Evolutionary conservation across 2,329 filamentous ascomycete species (phyloP), one percentile per base, ranked within the genome.

Genomic region (Colletotrichum abscissum): DNA sequence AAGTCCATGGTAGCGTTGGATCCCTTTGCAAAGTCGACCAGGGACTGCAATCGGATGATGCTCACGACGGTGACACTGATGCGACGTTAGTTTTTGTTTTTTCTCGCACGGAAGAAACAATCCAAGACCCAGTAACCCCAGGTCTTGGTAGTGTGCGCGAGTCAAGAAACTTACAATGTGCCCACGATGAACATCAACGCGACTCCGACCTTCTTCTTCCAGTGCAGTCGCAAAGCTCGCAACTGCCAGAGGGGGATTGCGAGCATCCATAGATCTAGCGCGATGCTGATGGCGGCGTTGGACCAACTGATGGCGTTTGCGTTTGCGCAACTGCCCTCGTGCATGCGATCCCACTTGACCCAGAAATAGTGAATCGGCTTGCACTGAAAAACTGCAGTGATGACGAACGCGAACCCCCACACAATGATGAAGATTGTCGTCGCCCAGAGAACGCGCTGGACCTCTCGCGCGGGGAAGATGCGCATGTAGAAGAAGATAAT

Each of bases 401-500:
- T 56, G 35, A 83, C 74, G 70, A 85, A 88, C 1, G 77, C 75
- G 24, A 84, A 4, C 4, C 84, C 83, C 73, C 80, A 84, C 0
- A 80, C 8, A 1, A 78, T 52, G 68, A 81, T 82, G 70, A 86
- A 78, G 38, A 75, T 77, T 38, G 86, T 76, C 0, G 84, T 84
- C 16, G 67, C 81, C 79, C 81, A 83, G 4, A 87, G 78, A 4
- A 85, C 19, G 19, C 79, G 78, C 19, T 81, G 80, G 4, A 86
- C 80, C 3, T 59, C 67, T 4, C 54, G 72, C 0, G 76, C 76
- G 1, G 84, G 85, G 73, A 89, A 89, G 73, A 89, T 86, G 55
- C 86, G 84, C 38, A 86, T 79, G 78, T 88, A 89, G 79, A 89
- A 87, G 75, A 84, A 80, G 6, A 89, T 80, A 64, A 90, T 82